Percentiles rank a stretch among this genome's conserved stretches.
Evolutionary conservation across 441 rosid species (phyloP).

Genomic region (Gossypium schwendimanii): DNA sequence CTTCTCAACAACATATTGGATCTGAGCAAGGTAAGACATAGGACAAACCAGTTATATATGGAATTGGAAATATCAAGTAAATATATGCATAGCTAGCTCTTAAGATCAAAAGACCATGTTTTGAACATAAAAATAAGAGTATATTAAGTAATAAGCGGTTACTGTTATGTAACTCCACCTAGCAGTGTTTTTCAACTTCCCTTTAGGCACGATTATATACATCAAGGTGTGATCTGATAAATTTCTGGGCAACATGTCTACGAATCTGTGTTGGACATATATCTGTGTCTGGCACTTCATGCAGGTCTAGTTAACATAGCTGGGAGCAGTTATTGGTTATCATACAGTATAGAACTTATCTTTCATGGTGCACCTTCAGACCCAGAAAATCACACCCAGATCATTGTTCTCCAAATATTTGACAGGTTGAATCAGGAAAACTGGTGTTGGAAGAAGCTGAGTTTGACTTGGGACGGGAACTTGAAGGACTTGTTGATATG

Average conservation of each 20-base stretch:
- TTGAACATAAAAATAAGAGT: background rate
- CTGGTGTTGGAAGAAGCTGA: constrained; percentile 90
- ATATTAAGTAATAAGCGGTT: background rate
- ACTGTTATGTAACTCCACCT: background rate
- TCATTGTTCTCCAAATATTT: background rate
- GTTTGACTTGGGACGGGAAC: constrained; percentile 83
- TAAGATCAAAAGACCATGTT: background rate
- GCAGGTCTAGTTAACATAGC: background rate
- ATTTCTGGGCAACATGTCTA: background rate
- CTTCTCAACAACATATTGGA: constrained; percentile 94
- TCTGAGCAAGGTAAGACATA: constrained; percentile 75
- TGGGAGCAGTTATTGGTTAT: background rate
- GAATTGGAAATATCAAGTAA: background rate
- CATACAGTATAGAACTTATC: background rate
- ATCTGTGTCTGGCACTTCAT: background rate
- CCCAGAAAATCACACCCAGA: background rate
- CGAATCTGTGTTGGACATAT: background rate
- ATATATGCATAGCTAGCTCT: background rate
- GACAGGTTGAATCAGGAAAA: constrained; percentile 94
- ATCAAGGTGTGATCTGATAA: background rate
- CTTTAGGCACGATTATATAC: background rate
- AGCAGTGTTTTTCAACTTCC: background rate
- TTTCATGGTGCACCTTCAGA: background rate
- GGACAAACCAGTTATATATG: background rate
- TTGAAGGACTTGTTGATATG: constrained; percentile 97